Conservation (phyloP, 169 alveolate species). For the Babesia divergens region DNA sequence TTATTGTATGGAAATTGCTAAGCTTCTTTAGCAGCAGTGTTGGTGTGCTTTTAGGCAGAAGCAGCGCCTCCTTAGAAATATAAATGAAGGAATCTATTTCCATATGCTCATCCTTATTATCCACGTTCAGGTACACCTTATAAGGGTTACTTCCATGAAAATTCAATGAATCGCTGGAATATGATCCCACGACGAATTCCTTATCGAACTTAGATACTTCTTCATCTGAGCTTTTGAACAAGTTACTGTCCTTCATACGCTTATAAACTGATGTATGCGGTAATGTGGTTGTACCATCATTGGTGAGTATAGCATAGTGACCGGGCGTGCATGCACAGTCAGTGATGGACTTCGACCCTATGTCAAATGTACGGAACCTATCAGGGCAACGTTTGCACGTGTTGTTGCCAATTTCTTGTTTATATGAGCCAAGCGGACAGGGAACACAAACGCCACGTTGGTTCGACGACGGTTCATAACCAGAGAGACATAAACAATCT, state of each 20-base stretch:
- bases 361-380: slow-evolving; percentile 60
- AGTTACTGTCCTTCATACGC: slow-evolving; percentile 11
- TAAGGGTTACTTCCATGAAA: slow-evolving; percentile 6
- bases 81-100: slow-evolving; percentile 34
- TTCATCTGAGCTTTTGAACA: background rate
- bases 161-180: background rate
- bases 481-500: slow-evolving; percentile 71
- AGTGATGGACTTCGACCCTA: slow-evolving; percentile 62
- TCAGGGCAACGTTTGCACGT: slow-evolving; percentile 68
- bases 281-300: background rate
- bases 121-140: background rate
- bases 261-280: background rate
- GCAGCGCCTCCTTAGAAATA: slow-evolving; percentile 14
- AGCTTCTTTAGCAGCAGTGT: background rate
- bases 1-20: background rate
- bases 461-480: slow-evolving; percentile 60
- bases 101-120: background rate
- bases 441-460: slow-evolving; percentile 53
- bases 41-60: slow-evolving; percentile 12
- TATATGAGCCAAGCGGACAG: slow-evolving; percentile 72
- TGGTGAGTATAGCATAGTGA: slow-evolving; percentile 46
- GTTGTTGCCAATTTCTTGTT: slow-evolving; percentile 60
- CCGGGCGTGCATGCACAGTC: slow-evolving; percentile 78
- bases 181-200: background rate
- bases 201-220: background rate